A percentile compares a stretch with the other conserved stretches of the same genome.
Conservation (phyloP, 192 early-diverging fungal species). For the Entomortierella chlamydospora region DNA sequence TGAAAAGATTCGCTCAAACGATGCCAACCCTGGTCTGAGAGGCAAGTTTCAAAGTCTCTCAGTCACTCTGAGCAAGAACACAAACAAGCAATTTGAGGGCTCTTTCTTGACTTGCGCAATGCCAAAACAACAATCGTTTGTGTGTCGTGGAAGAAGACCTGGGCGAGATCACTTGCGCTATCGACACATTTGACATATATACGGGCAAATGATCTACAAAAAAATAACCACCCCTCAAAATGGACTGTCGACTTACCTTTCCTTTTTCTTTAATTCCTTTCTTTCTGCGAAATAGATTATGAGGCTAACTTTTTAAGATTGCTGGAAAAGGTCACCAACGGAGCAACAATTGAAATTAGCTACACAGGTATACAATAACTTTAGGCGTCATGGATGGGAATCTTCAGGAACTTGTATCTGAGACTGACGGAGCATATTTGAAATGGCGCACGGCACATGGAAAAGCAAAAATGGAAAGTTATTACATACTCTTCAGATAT, state of each 20-base stretch:
- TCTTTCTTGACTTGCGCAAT: too few species aligned
- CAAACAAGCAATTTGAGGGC: too few species aligned
- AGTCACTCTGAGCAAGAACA: background rate
- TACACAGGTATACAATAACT: constrained; percentile 76
- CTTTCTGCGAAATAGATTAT: constrained; percentile 71
- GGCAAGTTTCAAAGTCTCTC: constrained; percentile 62
- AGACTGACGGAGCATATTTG: too few species aligned
- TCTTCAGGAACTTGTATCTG: background rate
- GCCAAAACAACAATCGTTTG: background rate
- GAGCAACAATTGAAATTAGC: constrained; percentile 90
- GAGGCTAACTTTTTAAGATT: constrained; percentile 91
- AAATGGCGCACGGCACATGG: too few species aligned
- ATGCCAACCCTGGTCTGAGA: constrained; percentile 87
- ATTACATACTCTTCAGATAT: background rate
- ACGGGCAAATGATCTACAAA: too few species aligned
- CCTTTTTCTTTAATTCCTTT: constrained; percentile 5
- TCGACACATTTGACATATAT: too few species aligned
- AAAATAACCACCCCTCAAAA: too few species aligned
- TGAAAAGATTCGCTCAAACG: constrained; percentile 88
- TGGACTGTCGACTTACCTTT: background rate
- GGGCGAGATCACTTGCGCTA: too few species aligned
- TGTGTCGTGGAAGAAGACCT: too few species aligned
- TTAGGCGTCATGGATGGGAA: too few species aligned
- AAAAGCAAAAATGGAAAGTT: background rate
- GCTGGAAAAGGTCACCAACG: constrained; percentile 95